Conservation (phyloP, 2,329 filamentous ascomycete genomes). For the Rachicladosporium sp. region DNA sequence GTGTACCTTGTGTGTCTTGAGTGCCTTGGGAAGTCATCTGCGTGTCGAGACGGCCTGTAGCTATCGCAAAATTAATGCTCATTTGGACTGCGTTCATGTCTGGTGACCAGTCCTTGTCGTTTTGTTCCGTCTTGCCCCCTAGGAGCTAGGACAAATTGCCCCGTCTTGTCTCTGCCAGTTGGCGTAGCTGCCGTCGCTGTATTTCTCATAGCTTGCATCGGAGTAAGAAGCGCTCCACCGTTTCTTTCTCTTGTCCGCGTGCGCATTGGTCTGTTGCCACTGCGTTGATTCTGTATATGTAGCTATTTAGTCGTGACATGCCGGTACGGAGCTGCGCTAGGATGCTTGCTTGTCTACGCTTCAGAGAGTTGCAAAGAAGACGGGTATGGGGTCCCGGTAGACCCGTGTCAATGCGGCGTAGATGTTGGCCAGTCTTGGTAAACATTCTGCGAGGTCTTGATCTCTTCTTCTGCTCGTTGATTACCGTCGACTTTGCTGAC, state of each 20-base stretch:
- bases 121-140: not conserved
- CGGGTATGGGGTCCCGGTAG: slow-evolving; percentile 1
- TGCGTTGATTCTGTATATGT: slow-evolving; percentile 2
- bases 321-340: not conserved
- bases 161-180: not conserved
- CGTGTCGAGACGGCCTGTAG: too few relatives aligned
- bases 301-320: slow-evolving; percentile 1
- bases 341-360: not conserved
- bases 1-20: too few relatives aligned
- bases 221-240: slow-evolving; percentile 1
- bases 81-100: slow-evolving; percentile 2
- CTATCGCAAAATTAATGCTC: not conserved
- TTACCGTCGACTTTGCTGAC: not conserved
- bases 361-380: not conserved
- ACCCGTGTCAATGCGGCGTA: slow-evolving; percentile 2
- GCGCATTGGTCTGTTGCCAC: slow-evolving; percentile 1
- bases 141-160: slow-evolving; percentile 1
- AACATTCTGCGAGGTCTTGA: not conserved
- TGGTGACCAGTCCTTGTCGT: slow-evolving; percentile 1
- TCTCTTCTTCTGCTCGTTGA: not conserved
- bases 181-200: not conserved
- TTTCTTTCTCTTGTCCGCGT: not conserved
- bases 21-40: too few relatives aligned
- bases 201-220: not conserved
- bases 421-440: not conserved